These are phyloP conservation scores for Alternaria postmessia DNA, from an alignment of 2,329 filamentous ascomycete genomes.

Conservation along the genomic window DNA sequence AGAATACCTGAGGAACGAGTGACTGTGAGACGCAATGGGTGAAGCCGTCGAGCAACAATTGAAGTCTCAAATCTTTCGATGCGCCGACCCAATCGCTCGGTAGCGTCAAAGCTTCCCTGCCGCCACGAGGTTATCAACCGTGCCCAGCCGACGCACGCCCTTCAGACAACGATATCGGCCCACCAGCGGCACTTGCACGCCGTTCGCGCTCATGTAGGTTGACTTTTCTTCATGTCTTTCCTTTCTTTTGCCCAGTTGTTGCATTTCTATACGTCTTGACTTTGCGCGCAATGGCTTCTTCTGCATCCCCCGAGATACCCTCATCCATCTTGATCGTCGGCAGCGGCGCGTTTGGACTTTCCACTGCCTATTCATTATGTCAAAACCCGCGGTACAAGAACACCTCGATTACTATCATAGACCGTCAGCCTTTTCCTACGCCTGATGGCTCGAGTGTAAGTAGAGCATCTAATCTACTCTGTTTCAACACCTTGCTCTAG, in stretches of 20 bases:
- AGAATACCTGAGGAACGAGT: slow-evolving; percentile 5
- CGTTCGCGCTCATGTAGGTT: slow-evolving; percentile 18
- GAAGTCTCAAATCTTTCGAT: slow-evolving; percentile 25
- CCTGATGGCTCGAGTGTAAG: slow-evolving; percentile 64
- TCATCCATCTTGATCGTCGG: slow-evolving; percentile 59
- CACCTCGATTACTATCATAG: slow-evolving; percentile 65
- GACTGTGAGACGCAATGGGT: slow-evolving; percentile 28
- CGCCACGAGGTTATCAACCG: slow-evolving; percentile 30
- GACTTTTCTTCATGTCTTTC: not conserved
- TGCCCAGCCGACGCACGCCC: slow-evolving; percentile 34
- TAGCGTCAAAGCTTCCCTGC: slow-evolving; percentile 24
- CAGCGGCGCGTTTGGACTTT: slow-evolving; percentile 65
- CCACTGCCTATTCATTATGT: slow-evolving; percentile 74
- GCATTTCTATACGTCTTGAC: not conserved
- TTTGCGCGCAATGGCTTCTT: slow-evolving; percentile 32
- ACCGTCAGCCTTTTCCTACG: slow-evolving; percentile 65
- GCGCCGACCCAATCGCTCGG: slow-evolving; percentile 22
- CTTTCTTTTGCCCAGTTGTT: slow-evolving; percentile 7
- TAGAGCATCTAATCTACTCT: slow-evolving; percentile 5
- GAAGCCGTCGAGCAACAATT: slow-evolving; percentile 15
- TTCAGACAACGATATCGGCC: slow-evolving; percentile 41
- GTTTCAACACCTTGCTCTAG: not conserved
- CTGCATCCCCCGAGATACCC: slow-evolving; percentile 37
- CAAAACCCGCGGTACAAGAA: slow-evolving; percentile 63
- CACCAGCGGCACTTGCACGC: slow-evolving; percentile 15